Conservation (phyloP, 176 grass and related monocot genomes). For the Luzula sylvatica region DNA sequence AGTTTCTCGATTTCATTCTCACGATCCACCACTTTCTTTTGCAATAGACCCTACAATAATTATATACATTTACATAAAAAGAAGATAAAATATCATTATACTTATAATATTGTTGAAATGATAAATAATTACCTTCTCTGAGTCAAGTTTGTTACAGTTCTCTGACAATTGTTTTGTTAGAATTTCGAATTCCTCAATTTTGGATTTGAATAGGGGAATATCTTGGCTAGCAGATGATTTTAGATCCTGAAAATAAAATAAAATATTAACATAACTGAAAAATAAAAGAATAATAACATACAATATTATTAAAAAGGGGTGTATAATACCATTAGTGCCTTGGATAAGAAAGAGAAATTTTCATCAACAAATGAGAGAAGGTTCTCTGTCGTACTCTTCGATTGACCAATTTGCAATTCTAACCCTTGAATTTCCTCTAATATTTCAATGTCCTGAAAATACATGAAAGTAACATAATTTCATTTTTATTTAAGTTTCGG, state of each 20-base stretch:
- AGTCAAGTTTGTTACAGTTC: slow-evolving; percentile 49
- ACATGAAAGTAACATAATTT: slow-evolving; percentile 19
- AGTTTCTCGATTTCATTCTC: slow-evolving; percentile 37
- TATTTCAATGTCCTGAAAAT: slow-evolving; percentile 44
- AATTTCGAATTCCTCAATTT: slow-evolving; percentile 41
- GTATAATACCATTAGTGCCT: slow-evolving; percentile 34
- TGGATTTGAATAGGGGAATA: slow-evolving; percentile 27
- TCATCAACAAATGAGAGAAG: slow-evolving; percentile 58
- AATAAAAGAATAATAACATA: slow-evolving; percentile 9
- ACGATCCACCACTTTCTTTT: slow-evolving; percentile 33
- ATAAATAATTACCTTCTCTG: slow-evolving; percentile 54
- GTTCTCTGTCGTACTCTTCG: slow-evolving; percentile 38
- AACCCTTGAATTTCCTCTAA: slow-evolving; percentile 35
- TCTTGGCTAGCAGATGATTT: slow-evolving; percentile 42
- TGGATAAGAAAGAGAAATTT: slow-evolving; percentile 29
- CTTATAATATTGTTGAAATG: background rate
- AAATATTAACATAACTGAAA: background rate
- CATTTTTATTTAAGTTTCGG: background rate
- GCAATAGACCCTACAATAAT: slow-evolving; percentile 48
- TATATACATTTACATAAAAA: slow-evolving; percentile 3
- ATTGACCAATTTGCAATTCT: slow-evolving; percentile 35
- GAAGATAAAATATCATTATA: background rate
- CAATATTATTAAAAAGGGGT: slow-evolving; percentile 11
- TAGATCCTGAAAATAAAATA: slow-evolving; percentile 35
- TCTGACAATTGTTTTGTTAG: slow-evolving; percentile 26